Conservation (phyloP, 495 filamentous ascomycete species). For the Penicillium ochrochloron region DNA sequence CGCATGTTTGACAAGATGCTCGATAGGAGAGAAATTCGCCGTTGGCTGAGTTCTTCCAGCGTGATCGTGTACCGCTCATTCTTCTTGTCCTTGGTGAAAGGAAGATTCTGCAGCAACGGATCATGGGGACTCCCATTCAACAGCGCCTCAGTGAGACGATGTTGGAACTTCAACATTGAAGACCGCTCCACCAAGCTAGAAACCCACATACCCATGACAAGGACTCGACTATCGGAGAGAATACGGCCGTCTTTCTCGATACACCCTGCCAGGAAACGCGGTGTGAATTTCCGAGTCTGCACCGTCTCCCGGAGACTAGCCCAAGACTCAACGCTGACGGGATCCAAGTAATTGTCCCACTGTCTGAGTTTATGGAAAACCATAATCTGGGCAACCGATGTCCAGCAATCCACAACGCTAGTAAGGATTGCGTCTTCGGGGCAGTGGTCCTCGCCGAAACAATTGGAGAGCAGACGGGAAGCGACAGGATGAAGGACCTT, state of each 20-base stretch:
- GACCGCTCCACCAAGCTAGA: slow-evolving; percentile 66
- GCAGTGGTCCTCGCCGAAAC: slow-evolving; percentile 65
- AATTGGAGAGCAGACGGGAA: slow-evolving; percentile 65
- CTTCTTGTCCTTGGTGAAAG: slow-evolving; percentile 54
- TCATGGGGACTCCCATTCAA: slow-evolving; percentile 53
- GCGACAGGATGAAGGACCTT: slow-evolving; percentile 56
- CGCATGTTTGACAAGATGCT: slow-evolving; percentile 70
- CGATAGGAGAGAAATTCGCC: slow-evolving; percentile 65
- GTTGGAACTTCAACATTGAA: slow-evolving; percentile 69
- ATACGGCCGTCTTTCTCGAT: slow-evolving; percentile 52
- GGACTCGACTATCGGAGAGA: slow-evolving; percentile 49
- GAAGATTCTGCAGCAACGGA: slow-evolving; percentile 63
- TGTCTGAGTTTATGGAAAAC: slow-evolving; percentile 43
- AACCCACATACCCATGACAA: slow-evolving; percentile 62
- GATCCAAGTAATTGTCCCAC: slow-evolving; percentile 65
- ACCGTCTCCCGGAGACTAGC: slow-evolving; percentile 61
- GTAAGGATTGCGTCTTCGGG: slow-evolving; percentile 63
- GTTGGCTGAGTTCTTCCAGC: slow-evolving; percentile 56
- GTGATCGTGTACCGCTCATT: slow-evolving; percentile 54
- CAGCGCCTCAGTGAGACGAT: slow-evolving; percentile 61
- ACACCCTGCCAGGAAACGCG: slow-evolving; percentile 64
- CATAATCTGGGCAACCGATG: slow-evolving; percentile 57
- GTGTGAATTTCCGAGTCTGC: slow-evolving; percentile 65
- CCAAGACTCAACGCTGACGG: slow-evolving; percentile 64
- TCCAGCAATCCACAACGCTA: slow-evolving; percentile 64